A percentile compares a stretch with the other conserved stretches of the same genome.
Conservation (phyloP, 78 protist species). For the Andalucia godoyi region DNA sequence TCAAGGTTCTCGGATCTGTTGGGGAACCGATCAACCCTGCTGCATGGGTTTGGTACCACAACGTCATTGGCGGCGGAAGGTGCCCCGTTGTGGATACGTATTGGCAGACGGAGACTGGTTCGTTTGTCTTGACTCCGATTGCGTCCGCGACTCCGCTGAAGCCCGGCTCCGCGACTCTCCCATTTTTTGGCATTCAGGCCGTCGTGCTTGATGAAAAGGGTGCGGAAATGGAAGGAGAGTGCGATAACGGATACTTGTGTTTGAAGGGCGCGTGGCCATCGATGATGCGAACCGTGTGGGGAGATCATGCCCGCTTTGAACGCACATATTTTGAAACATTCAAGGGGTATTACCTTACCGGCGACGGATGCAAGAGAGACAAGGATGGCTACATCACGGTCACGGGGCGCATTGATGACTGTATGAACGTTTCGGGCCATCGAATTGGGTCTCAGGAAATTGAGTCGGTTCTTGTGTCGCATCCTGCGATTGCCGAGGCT, state of each 20-base stretch:
- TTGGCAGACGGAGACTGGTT: slow-evolving; percentile 97
- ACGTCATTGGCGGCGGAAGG: slow-evolving; percentile 60
- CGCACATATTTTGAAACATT: slow-evolving; percentile 46
- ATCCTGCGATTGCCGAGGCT: slow-evolving; percentile 47
- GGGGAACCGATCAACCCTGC: slow-evolving; percentile 92
- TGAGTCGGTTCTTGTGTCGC: slow-evolving; percentile 63
- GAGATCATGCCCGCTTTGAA: slow-evolving; percentile 55
- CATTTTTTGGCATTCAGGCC: slow-evolving; percentile 88
- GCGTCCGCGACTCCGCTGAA: slow-evolving; percentile 82
- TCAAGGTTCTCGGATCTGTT: slow-evolving; percentile 74
- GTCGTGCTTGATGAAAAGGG: slow-evolving; percentile 52
- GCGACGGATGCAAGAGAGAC: slow-evolving; percentile 73
- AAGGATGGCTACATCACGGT: slow-evolving; percentile 78
- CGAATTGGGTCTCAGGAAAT: slow-evolving; percentile 91
- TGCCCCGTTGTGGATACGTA: slow-evolving; percentile 92
- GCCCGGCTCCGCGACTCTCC: slow-evolving; percentile 81
- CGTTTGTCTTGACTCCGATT: slow-evolving; percentile 73
- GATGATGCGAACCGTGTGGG: slow-evolving; percentile 61
- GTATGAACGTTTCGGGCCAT: slow-evolving; percentile 83
- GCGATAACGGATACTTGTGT: slow-evolving; percentile 34
- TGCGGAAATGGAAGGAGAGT: slow-evolving; percentile 14
- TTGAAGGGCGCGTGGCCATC: slow-evolving; percentile 78
- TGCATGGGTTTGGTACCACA: slow-evolving; percentile 81
- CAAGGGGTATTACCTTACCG: slow-evolving; percentile 80
- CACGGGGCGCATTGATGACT: slow-evolving; percentile 86